These are phyloP conservation scores for Wickerhamiella shivajii DNA, from an alignment of 805 yeast genomes.

Conservation along the genomic window DNA sequence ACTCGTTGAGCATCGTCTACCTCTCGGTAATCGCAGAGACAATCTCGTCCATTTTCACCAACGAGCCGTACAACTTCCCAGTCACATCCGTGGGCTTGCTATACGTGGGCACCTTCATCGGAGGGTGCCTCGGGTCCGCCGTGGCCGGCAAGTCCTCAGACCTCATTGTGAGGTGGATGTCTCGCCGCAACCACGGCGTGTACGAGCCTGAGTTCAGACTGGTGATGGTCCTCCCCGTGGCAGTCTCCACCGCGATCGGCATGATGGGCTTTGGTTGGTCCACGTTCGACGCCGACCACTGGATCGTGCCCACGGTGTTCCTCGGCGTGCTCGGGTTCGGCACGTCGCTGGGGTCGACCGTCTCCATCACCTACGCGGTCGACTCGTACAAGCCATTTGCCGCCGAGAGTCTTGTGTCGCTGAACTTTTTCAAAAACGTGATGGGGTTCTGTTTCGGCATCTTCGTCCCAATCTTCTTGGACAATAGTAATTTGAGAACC, in stretches of 20 bases:
- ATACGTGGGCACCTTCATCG: constrained; percentile 41
- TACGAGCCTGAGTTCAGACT: constrained; percentile 52
- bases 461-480: constrained; percentile 36
- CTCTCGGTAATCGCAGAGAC: constrained; percentile 46
- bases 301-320: constrained; percentile 46
- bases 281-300: constrained; percentile 29
- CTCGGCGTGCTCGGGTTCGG: constrained; percentile 46
- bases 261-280: constrained; percentile 56
- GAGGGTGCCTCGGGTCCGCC: constrained; percentile 43
- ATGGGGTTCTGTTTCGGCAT: constrained; percentile 43
- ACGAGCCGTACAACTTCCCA: constrained; percentile 32
- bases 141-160: constrained; percentile 40
- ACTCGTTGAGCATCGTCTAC: constrained; percentile 49
- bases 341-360: constrained; percentile 44
- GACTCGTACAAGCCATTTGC: constrained; percentile 45
- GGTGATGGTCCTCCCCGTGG: constrained; percentile 38
- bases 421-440: constrained; percentile 40
- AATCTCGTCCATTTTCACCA: constrained; percentile 34
- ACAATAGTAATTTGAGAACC: constrained; percentile 30
- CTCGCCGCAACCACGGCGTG: constrained; percentile 35
- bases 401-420: constrained; percentile 41
- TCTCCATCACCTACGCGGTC: constrained; percentile 44
- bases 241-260: constrained; percentile 33
- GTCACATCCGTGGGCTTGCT: constrained; percentile 37
- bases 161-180: constrained; percentile 31